phyloP scores from a whole-genome alignment of 331 rosid genomes.

The Pyracantha coccinea region DNA sequence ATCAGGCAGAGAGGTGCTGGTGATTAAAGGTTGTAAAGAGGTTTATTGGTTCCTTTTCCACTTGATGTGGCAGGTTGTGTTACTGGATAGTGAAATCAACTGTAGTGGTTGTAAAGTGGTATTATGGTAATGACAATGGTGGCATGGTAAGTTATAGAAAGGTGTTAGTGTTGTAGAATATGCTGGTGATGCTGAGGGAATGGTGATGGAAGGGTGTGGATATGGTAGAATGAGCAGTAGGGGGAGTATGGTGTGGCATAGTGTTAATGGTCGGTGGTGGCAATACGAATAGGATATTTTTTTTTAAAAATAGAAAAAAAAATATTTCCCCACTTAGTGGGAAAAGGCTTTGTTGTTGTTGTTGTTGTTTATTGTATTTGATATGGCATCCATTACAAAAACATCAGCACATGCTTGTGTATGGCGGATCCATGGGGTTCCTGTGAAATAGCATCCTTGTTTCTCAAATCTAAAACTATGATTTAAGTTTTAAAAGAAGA shows the following conservation, averaged over 20 bases:
- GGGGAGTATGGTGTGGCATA: not conserved
- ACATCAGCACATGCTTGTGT: too few species aligned
- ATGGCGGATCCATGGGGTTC: not conserved
- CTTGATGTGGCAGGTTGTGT: not conserved
- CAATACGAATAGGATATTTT: not conserved
- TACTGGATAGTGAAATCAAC: not conserved
- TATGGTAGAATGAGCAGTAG: not conserved
- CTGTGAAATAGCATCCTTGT: not conserved
- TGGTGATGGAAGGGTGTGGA: not conserved
- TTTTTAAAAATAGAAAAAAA: not conserved
- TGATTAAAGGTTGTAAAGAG: not conserved
- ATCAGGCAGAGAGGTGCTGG: not conserved
- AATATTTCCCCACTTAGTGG: not conserved
- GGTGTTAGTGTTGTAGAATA: not conserved
- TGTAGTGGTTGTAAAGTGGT: not conserved
- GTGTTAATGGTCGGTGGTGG: too few species aligned
- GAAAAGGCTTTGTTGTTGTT: too few species aligned
- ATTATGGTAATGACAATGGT: not conserved
- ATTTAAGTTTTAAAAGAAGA: not conserved
- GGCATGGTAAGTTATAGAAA: not conserved
- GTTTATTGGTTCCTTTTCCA: not conserved
- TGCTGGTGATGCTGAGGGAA: not conserved
- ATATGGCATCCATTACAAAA: too few species aligned
- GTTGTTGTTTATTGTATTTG: too few species aligned
- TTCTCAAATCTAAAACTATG: not conserved